Evolutionary conservation across 192 early-diverging fungal genomes (phyloP), one percentile per base, ranked within the genome.

Genomic region (Coemansia sp.): DNA sequence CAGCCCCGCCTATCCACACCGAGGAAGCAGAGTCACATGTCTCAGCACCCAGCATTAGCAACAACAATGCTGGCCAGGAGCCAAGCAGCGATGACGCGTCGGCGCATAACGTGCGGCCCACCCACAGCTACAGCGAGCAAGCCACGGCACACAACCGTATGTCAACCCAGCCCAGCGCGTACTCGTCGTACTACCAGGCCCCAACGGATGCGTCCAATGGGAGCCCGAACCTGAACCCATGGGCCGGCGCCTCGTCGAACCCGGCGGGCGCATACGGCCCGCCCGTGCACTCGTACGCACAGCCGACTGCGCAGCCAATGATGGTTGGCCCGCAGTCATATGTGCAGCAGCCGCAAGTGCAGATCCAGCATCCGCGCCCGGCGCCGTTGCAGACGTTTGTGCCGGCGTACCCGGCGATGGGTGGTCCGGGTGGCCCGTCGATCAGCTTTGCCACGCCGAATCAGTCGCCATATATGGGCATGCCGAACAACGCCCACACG

Each of bases 381-480:
- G 31, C 45, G 1, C 46, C 30, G 58, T 12, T 48, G 0, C 58
- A 60, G 24, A 28, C 58, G 1, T 38, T 60, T 27, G 21, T 9
- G 7, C 11, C 23, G 1, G 22, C 58, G 4, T n/a, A 23, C 14
- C 18, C 38, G 7, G 33, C 6, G 25, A 28, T 25, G 19, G n/a
- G 49, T 35, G 27, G 19, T 23, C 19, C 49, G 56, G n/a, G 27
- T 25, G 51, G 33, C 7, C 45, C 61, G 8, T 38, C 52, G 2
- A 57, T 71, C 44, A 59, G 57, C 24, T 70, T 70, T 47, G 33
- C 51, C 29, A 5, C 35, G 0, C 35, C 35, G 11, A 49, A 54
- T 18, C 68, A 62, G 28, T 55, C 61, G 31, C 68, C 61, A 8
- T 64, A 64, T 44, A 16, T 38, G n/a, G 62, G 62, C 9, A 55